These are phyloP conservation scores for Backusella macrospora DNA, from an alignment of 192 early-diverging fungal species.

Conservation along the genomic window DNA sequence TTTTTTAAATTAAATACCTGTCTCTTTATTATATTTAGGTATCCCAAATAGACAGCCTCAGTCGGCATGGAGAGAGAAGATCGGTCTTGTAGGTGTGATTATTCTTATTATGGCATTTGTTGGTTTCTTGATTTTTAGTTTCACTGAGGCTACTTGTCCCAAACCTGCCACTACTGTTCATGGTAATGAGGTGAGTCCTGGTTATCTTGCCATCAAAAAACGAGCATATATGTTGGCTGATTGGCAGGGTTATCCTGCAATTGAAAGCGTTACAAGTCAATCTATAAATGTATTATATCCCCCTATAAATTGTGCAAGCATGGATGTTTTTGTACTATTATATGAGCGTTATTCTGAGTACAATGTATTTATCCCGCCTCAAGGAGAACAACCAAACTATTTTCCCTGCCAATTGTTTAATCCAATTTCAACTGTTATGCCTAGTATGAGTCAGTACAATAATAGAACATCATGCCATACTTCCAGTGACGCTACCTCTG, in stretches of 20 bases:
- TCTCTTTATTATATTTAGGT: conserved; percentile 42
- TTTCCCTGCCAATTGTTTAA: conserved; percentile 43
- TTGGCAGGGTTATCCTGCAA: conserved; percentile 22
- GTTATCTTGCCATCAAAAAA: conserved; percentile 62
- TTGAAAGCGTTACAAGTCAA: conserved; percentile 34
- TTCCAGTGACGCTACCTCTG: conserved; percentile 26
- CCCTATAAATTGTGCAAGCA: conserved; percentile 61
- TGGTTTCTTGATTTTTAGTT: conserved; percentile 88
- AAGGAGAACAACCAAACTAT: conserved; percentile 20
- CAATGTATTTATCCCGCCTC: conserved; percentile 14
- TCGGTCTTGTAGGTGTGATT: conserved; percentile 84
- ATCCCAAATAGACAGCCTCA: conserved; percentile 62
- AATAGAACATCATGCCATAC: conserved; percentile 62
- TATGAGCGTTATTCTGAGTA: not conserved
- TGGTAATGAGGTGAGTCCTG: conserved; percentile 40
- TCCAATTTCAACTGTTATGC: conserved; percentile 44
- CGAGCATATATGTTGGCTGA: conserved; percentile 63
- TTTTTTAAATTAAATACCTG: not conserved
- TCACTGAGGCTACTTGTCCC: conserved; percentile 67
- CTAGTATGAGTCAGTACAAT: conserved; percentile 51
- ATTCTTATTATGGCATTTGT: conserved; percentile 67
- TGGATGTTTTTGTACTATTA: conserved; percentile 76
- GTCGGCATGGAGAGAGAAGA: conserved; percentile 91
- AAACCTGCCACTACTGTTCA: conserved; percentile 24
- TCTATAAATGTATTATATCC: conserved; percentile 49